Evolutionary conservation across 2,329 filamentous ascomycete species (phyloP).

Genomic region (Trichoderma arundinaceum): DNA sequence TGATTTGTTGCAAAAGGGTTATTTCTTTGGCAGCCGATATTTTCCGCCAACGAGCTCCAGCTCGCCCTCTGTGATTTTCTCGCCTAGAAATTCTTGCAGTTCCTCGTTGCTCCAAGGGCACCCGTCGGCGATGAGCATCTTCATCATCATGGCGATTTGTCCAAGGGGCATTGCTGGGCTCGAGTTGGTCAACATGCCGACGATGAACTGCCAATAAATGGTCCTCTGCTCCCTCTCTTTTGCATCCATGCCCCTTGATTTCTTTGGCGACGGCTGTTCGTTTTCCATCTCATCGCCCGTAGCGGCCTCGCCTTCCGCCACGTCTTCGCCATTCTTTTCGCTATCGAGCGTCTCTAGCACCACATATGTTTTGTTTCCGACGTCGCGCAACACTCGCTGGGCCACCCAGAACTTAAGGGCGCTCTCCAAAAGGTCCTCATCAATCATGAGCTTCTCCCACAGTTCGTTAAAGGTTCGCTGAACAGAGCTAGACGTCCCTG

Average conservation of each 20-base stretch:
- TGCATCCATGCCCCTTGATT: constrained; percentile 63
- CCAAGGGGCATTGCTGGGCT: constrained; percentile 77
- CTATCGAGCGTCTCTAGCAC: constrained; percentile 70
- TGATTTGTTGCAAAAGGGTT: constrained; percentile 34
- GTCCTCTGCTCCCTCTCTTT: constrained; percentile 65
- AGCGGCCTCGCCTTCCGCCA: constrained; percentile 43
- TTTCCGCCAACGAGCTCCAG: constrained; percentile 73
- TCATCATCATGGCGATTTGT: constrained; percentile 92
- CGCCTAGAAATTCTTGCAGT: constrained; percentile 76
- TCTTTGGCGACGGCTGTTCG: constrained; percentile 52
- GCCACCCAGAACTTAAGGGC: constrained; percentile 75
- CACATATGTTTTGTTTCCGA: constrained; percentile 60
- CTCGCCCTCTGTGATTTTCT: constrained; percentile 75
- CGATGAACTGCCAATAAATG: constrained; percentile 90
- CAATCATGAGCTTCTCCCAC: constrained; percentile 68
- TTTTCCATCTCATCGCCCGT: constrained; percentile 37
- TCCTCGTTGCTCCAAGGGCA: constrained; percentile 92
- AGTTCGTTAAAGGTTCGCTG: constrained; percentile 60
- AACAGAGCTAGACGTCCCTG: constrained; percentile 43
- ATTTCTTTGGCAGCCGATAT: constrained; percentile 70
- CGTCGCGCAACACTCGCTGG: constrained; percentile 67
- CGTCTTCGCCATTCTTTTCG: constrained; percentile 38
- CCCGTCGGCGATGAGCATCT: constrained; percentile 85
- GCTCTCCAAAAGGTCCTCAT: constrained; percentile 70
- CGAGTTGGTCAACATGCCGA: constrained; percentile 94